phyloP scores from a whole-genome alignment of 139 green algal genomes.

The Coelastrella sp. region DNA sequence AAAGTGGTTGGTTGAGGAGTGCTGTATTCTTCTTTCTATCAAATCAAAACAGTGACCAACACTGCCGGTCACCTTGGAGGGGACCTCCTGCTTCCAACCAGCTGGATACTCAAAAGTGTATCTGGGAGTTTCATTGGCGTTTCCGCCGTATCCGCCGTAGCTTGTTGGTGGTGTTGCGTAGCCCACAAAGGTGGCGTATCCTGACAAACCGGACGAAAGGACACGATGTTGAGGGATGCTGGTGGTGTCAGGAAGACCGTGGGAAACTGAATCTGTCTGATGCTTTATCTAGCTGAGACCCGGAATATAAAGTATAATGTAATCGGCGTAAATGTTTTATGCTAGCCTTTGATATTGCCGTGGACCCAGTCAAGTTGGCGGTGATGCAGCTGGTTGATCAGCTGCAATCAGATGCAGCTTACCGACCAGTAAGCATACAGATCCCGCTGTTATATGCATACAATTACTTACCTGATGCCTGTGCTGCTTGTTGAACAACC shows the following conservation, averaged over 20 bases:
- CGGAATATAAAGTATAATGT: background rate
- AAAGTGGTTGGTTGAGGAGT: too few species aligned
- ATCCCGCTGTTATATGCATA: background rate
- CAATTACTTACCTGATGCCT: background rate
- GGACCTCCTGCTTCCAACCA: constrained; percentile 78
- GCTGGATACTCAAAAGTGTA: constrained; percentile 87
- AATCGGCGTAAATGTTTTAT: background rate
- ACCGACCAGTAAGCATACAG: background rate
- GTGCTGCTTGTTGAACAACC: constrained; percentile 29
- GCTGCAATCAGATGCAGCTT: too few species aligned
- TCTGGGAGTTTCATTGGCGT: constrained; percentile 75
- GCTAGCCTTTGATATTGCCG: background rate
- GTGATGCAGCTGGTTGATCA: too few species aligned
- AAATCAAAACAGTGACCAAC: too few species aligned
- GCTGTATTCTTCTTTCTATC: too few species aligned
- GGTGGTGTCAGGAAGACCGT: background rate
- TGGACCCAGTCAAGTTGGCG: background rate
- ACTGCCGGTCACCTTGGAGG: constrained; percentile 70
- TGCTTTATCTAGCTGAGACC: background rate
- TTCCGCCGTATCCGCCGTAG: constrained; percentile 89
- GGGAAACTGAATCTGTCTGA: background rate
- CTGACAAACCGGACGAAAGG: constrained; percentile 28
- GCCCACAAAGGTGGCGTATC: constrained; percentile 71
- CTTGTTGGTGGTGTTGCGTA: constrained; percentile 78
- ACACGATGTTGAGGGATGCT: too few species aligned